Evolutionary conservation across 2,329 filamentous ascomycete species (phyloP).

Genomic region (Fusarium coffeatum): DNA sequence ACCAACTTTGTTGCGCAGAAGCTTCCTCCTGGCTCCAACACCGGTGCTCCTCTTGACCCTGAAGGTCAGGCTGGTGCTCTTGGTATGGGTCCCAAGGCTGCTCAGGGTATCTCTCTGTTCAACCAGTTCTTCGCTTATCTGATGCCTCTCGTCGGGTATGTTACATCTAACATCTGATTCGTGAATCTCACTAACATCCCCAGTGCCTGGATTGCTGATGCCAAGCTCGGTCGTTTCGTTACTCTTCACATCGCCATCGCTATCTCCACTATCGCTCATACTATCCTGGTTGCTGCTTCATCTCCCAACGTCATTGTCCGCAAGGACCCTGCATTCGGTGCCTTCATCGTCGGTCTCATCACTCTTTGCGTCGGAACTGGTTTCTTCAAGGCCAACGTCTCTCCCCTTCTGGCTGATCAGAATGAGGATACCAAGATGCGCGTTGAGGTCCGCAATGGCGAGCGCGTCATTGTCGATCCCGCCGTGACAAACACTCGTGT

Average conservation of each 20-base stretch:
- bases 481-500: slow-evolving; percentile 75
- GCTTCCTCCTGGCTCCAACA: slow-evolving; percentile 64
- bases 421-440: slow-evolving; percentile 69
- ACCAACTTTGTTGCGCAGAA: slow-evolving; percentile 72
- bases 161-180: slow-evolving; percentile 1
- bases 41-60: slow-evolving; percentile 58
- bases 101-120: slow-evolving; percentile 61
- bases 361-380: slow-evolving; percentile 73
- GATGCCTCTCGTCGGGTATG: slow-evolving; percentile 67
- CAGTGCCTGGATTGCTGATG: slow-evolving; percentile 70
- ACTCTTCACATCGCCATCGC: slow-evolving; percentile 76
- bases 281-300: slow-evolving; percentile 73
- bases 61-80: slow-evolving; percentile 62
- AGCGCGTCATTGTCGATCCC: slow-evolving; percentile 78
- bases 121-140: slow-evolving; percentile 73
- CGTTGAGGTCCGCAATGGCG: slow-evolving; percentile 67
- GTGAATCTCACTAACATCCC: slow-evolving; percentile 5
- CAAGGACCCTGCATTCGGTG: slow-evolving; percentile 68
- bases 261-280: slow-evolving; percentile 73
- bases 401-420: slow-evolving; percentile 77
- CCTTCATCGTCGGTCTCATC: slow-evolving; percentile 74
- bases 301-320: slow-evolving; percentile 71
- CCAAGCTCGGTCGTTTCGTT: slow-evolving; percentile 77
- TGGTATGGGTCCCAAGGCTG: slow-evolving; percentile 68
- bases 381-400: slow-evolving; percentile 85